Conservation (phyloP, 2,329 filamentous ascomycete species). For the Teratosphaeria pseudoeucalypti region DNA sequence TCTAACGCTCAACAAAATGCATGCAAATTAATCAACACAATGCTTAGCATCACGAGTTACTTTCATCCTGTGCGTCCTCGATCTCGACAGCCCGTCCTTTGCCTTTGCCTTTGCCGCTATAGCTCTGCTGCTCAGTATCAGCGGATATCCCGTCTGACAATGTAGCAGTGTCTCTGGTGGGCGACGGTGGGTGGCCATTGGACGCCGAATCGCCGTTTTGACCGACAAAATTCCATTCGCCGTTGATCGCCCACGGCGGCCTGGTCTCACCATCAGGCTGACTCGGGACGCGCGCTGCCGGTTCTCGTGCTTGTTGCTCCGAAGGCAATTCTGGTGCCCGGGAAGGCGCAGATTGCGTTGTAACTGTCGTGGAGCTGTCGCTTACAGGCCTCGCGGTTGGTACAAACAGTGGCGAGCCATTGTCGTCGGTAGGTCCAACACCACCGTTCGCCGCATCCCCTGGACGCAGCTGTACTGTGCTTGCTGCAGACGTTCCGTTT, state of each 20-base stretch:
- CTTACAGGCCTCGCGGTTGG: constrained; percentile 5
- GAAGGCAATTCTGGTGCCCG: background rate
- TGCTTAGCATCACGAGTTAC: background rate
- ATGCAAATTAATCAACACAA: background rate
- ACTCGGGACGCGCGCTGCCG: background rate
- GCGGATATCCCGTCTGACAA: background rate
- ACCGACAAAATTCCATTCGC: constrained; percentile 10
- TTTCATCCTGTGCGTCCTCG: constrained; percentile 26
- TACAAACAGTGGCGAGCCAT: constrained; percentile 21
- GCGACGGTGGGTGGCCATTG: background rate
- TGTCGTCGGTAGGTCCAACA: constrained; percentile 18
- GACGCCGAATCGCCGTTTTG: constrained; percentile 3
- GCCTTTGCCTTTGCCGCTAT: constrained; percentile 25
- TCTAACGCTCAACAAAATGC: background rate
- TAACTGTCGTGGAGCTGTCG: background rate
- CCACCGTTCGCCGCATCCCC: background rate
- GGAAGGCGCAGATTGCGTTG: background rate
- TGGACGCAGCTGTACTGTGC: background rate
- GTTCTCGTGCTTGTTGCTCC: background rate
- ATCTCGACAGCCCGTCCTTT: constrained; percentile 30
- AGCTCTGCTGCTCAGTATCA: constrained; percentile 1
- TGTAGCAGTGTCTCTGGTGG: background rate
- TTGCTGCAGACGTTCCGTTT: background rate
- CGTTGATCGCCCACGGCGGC: constrained; percentile 9
- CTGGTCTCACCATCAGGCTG: background rate